phyloP scores from a whole-genome alignment of 257 asterid species.

The Solanum pinnatisectum region DNA sequence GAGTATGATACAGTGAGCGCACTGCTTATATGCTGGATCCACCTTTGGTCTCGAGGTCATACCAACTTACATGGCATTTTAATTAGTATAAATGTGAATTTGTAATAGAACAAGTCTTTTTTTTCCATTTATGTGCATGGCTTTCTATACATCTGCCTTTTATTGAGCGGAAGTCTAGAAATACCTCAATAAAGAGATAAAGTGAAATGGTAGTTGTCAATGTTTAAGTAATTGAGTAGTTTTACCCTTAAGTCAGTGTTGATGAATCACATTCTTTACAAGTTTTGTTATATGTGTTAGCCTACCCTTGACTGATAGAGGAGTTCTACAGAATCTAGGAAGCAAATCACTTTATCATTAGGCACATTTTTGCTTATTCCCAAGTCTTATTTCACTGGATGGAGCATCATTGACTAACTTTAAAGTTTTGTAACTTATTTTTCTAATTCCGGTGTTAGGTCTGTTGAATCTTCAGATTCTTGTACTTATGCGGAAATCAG shows the following conservation, averaged over 20 bases:
- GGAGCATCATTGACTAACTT: neutral
- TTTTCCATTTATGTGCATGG: neutral
- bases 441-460: constrained; percentile 24
- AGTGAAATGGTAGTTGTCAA: neutral
- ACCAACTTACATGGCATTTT: neutral
- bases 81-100: neutral
- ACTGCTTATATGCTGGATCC: neutral
- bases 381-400: neutral
- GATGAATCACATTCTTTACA: neutral
- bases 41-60: neutral
- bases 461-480: constrained; percentile 72
- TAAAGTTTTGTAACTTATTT: neutral
- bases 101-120: neutral
- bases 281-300: neutral
- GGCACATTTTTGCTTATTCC: neutral
- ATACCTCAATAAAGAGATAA: neutral
- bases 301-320: neutral
- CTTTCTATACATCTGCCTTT: neutral
- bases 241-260: neutral
- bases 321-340: neutral
- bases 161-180: neutral
- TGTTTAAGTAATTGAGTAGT: neutral
- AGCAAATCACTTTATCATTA: neutral
- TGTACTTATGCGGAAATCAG: constrained; percentile 87
- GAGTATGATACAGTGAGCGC: neutral